Evolutionary conservation across 106 monocot species (phyloP), one percentile per base, ranked within the genome.

Genomic region (Apostasia shenzhenica): DNA sequence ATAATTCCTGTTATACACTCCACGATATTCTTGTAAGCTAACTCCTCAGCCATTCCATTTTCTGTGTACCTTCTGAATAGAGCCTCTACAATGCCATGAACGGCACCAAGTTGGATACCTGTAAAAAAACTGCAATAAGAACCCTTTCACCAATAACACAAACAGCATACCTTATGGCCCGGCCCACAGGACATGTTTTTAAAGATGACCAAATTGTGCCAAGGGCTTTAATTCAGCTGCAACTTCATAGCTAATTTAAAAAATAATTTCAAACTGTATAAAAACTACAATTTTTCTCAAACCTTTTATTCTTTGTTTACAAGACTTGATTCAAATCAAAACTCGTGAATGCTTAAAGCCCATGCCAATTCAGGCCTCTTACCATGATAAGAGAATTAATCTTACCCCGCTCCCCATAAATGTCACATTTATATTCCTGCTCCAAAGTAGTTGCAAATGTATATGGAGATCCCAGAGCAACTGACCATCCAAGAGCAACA

Each of bases 371-470:
- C 26, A 26, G 26, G 26, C 26, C 26, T 26, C 26, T 26, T 26
- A 26, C 26, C 26, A 26, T 26, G 26, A 70, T 2, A 45, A 70
- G 26, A 58, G 58, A 70, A 43, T 43, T 37, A 43, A 48, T 26
- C 71, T 75, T 59, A 94, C 90, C 90, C 13, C 90, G 80, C 77
- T 90, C 94, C 38, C 90, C 90, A 75, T 87, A 94, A 48, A 94
- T 94, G 70, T 94, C 94, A 76, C 94, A 87, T 81, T 88, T 94
- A 75, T 94, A 94, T 41, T 94, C 94, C 76, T 90, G 85, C 70
- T 94, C 90, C 67, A 94, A 70, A 4, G 90, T 94, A 59, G 94
- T 90, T 54, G 81, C 94, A 83, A 90, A 94, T 62, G 94, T 94
- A 67, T 87, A 94, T 37, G 94, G 90, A 68, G 94, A 94, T 48